Conservation (phyloP, 1,284 basidiomycete species). For the Testicularia cyperi region DNA sequence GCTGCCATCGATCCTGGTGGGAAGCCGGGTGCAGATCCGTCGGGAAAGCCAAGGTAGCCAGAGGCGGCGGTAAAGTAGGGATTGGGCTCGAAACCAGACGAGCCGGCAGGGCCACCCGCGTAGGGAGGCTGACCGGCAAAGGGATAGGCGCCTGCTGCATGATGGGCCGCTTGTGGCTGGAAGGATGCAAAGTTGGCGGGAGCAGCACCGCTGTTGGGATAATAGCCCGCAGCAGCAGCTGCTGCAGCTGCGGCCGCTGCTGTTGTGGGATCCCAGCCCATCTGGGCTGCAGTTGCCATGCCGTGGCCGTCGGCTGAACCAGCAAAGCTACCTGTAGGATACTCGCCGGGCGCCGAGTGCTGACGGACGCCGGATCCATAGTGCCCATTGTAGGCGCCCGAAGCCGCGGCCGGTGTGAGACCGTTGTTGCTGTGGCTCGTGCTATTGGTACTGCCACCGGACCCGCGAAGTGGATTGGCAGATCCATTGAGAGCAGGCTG, state of each 20-base stretch:
- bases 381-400: neutral
- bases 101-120: slow-evolving; percentile 4
- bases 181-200: slow-evolving; percentile 10
- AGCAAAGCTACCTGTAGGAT: slow-evolving; percentile 1
- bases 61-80: slow-evolving; percentile 48
- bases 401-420: neutral
- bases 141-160: slow-evolving; percentile 19
- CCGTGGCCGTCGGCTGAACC: slow-evolving; percentile 17
- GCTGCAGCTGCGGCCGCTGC: too few species aligned
- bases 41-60: slow-evolving; percentile 41
- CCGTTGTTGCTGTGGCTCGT: slow-evolving; percentile 6
- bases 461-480: slow-evolving; percentile 1
- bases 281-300: slow-evolving; percentile 4
- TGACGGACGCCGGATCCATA: slow-evolving; percentile 26
- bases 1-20: slow-evolving; percentile 9
- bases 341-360: slow-evolving; percentile 33
- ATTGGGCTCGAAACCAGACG: slow-evolving; percentile 27
- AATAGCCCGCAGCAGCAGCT: slow-evolving; percentile 17
- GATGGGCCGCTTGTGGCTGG: slow-evolving; percentile 24
- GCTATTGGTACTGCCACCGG: slow-evolving; percentile 12
- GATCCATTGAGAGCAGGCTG: slow-evolving; percentile 10
- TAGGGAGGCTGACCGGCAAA: slow-evolving; percentile 10
- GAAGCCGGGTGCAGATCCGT: slow-evolving; percentile 29
- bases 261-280: slow-evolving; percentile 23
- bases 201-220: slow-evolving; percentile 1